Conservation (phyloP, 352 stramenopile genomes). For the Thalassiosira exigua region DNA sequence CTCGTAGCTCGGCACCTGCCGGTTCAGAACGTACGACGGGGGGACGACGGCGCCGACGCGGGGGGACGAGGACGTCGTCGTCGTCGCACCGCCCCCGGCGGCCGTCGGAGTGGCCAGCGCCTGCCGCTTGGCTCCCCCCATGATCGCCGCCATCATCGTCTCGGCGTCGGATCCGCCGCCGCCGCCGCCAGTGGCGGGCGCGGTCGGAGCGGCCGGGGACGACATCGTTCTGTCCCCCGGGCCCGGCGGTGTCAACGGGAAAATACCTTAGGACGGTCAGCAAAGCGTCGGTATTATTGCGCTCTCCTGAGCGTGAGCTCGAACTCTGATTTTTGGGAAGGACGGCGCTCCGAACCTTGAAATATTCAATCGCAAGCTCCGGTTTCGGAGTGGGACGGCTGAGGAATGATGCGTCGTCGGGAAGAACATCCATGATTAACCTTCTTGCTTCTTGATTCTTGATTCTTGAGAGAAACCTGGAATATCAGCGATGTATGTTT, state of each 20-base stretch:
- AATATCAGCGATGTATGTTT: not conserved
- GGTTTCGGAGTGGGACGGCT: not conserved
- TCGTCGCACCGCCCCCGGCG: too few species aligned
- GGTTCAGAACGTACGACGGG: too few species aligned
- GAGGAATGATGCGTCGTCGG: too few species aligned
- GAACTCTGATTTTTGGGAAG: not conserved
- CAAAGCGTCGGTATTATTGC: not conserved
- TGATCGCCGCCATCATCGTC: not conserved
- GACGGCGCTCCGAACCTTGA: not conserved
- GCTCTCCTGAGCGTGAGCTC: not conserved
- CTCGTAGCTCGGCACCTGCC: too few species aligned
- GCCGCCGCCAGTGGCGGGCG: too few species aligned
- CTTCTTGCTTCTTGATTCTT: not conserved
- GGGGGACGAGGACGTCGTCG: too few species aligned
- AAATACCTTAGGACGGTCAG: too few species aligned
- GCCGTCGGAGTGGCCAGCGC: too few species aligned
- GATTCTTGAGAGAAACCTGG: not conserved
- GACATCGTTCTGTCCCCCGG: not conserved
- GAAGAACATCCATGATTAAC: not conserved
- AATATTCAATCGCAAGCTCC: not conserved
- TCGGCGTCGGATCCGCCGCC: not conserved
- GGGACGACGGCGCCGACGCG: too few species aligned
- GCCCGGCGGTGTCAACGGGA: too few species aligned
- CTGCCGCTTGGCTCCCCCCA: not conserved
- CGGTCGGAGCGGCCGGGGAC: not conserved